Evolutionary conservation across 257 asterid species (phyloP).

Genomic region (Anisodus acutangulus): DNA sequence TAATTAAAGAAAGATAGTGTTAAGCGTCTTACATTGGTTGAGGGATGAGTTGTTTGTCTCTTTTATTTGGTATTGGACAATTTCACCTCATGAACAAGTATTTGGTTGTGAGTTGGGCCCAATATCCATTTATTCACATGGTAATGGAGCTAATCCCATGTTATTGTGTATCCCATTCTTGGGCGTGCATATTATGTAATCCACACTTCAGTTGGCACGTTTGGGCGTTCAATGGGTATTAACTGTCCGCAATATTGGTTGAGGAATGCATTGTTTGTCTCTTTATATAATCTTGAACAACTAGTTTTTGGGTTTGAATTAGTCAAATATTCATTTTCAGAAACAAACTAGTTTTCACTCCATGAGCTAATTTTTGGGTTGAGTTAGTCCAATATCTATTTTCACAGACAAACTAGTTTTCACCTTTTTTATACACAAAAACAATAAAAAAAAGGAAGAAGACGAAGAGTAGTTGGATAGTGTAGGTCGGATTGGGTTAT

Average conservation of each 20-base stretch:
- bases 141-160: neutral
- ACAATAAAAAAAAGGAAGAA: too few relatives aligned
- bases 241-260: neutral
- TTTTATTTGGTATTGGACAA: neutral
- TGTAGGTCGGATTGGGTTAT: too few relatives aligned
- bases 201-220: neutral
- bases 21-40: too few relatives aligned
- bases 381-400: too few relatives aligned
- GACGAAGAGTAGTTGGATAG: too few relatives aligned
- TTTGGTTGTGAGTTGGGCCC: neutral
- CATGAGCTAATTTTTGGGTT: too few relatives aligned
- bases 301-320: neutral
- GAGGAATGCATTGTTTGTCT: neutral
- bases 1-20: neutral
- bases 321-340: too few relatives aligned
- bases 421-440: too few relatives aligned
- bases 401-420: too few relatives aligned
- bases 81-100: neutral
- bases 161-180: neutral
- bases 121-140: too few relatives aligned
- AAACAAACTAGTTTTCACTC: too few relatives aligned
- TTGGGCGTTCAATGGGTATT: neutral
- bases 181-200: neutral
- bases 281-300: neutral
- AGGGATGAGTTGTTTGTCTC: neutral